These are phyloP conservation scores for Cucumis cinereus DNA, from an alignment of 306 rosid species.

Conservation along the genomic window DNA sequence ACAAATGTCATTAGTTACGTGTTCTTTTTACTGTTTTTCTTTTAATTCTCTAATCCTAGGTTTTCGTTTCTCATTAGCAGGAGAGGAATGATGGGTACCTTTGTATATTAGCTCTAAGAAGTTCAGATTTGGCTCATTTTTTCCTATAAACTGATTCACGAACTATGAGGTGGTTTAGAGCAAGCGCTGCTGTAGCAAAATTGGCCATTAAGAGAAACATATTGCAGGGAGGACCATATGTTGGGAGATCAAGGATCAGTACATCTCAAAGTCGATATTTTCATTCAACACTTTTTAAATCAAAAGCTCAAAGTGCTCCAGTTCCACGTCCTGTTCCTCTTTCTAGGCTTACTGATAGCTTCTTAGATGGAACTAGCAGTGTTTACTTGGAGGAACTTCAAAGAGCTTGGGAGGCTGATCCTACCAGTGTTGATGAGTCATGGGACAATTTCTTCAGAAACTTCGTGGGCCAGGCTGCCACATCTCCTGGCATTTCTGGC, in stretches of 20 bases:
- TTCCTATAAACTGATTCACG: not conserved
- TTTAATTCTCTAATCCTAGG: not conserved
- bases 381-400: conserved; percentile 93
- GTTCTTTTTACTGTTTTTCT: not conserved
- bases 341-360: conserved; percentile 76
- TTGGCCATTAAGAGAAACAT: conserved; percentile 43
- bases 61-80: not conserved
- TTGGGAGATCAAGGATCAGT: conserved; percentile 35
- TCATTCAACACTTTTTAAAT: conserved; percentile 43
- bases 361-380: conserved; percentile 86
- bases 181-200: conserved; percentile 51
- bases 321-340: conserved; percentile 74
- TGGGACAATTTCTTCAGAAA: conserved; percentile 97
- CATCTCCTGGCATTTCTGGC: conserved; percentile 86
- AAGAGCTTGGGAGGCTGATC: conserved; percentile 96
- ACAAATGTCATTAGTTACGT: not conserved
- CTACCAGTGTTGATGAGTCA: conserved; percentile 83
- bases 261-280: conserved; percentile 38
- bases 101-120: not conserved
- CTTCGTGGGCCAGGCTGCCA: conserved; percentile 76
- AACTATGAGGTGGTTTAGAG: conserved; percentile 81
- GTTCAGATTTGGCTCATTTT: not conserved
- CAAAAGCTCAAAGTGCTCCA: conserved; percentile 58
- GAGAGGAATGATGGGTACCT: not conserved
- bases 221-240: conserved; percentile 39